Evolutionary conservation across 2,329 filamentous ascomycete genomes (phyloP).

Genomic region (Colletotrichum somersetense): DNA sequence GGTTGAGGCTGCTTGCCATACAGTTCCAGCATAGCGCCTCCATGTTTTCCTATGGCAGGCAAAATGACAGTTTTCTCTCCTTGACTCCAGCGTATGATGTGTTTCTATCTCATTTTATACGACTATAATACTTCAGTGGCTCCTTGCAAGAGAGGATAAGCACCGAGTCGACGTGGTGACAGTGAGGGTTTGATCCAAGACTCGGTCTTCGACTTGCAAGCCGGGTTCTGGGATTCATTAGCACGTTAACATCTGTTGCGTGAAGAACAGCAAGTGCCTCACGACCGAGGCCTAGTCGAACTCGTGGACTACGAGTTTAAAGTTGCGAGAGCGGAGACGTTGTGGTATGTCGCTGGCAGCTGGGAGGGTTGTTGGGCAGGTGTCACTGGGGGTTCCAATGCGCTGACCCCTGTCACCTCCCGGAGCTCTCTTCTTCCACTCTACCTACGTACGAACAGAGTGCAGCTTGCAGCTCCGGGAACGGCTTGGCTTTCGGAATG

Average conservation of each 20-base stretch:
- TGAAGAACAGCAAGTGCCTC: not conserved
- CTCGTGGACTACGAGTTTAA: not conserved
- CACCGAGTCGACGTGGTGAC: too few relatives aligned
- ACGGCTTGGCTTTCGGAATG: not conserved
- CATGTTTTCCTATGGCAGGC: not conserved
- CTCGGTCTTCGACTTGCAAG: not conserved
- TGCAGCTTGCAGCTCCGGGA: not conserved
- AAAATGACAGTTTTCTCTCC: not conserved
- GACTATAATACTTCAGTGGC: not conserved
- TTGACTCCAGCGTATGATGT: fast-evolving
- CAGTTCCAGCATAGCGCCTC: not conserved
- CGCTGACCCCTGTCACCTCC: not conserved
- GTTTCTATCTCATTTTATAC: not conserved
- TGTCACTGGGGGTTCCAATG: not conserved
- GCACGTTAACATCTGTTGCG: not conserved
- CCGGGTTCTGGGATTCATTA: not conserved
- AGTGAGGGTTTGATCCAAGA: not conserved
- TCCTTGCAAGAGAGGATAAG: not conserved
- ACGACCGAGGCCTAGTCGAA: not conserved
- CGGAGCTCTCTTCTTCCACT: not conserved
- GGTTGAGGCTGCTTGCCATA: not conserved
- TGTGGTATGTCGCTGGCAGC: not conserved
- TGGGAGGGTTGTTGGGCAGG: not conserved
- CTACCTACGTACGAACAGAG: not conserved
- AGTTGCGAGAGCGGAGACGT: not conserved